Evolutionary conservation across 148 eudicot species (phyloP).

Genomic region (Amaranthus hypochondriacus): DNA sequence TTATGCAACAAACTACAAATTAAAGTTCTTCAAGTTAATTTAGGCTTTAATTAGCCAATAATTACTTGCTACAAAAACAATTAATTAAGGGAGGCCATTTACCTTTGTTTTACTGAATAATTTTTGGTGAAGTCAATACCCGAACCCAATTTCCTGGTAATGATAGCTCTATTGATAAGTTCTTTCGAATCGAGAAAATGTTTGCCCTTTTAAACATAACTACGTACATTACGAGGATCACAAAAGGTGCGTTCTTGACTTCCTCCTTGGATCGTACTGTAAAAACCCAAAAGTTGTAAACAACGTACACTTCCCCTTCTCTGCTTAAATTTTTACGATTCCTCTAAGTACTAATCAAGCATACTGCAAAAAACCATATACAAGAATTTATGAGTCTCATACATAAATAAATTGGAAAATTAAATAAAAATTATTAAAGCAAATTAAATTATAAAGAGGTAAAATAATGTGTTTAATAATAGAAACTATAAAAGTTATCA

Average conservation of each 20-base stretch:
- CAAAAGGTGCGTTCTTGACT: slow-evolving; percentile 99
- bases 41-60: slow-evolving; percentile 22
- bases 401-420: neutral
- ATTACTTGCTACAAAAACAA: slow-evolving; percentile 28
- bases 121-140: slow-evolving; percentile 74
- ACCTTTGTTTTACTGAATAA: slow-evolving; percentile 16
- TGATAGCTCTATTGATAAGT: slow-evolving; percentile 6
- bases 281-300: slow-evolving; percentile 24
- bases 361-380: slow-evolving; percentile 19
- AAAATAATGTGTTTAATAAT: too few relatives aligned
- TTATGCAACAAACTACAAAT: slow-evolving; percentile 13
- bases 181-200: neutral
- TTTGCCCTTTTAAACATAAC: neutral
- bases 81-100: slow-evolving; percentile 9
- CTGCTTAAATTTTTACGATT: neutral
- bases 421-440: too few relatives aligned
- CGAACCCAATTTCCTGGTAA: slow-evolving; percentile 74
- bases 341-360: neutral
- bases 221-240: slow-evolving; percentile 38
- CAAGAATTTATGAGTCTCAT: neutral
- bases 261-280: slow-evolving; percentile 35
- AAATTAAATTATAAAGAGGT: too few relatives aligned
- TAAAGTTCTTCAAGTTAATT: slow-evolving; percentile 13
- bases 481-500: too few relatives aligned
- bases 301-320: slow-evolving; percentile 18